phyloP scores from a whole-genome alignment of 352 stramenopile species.

The Thalassiosira exigua region DNA sequence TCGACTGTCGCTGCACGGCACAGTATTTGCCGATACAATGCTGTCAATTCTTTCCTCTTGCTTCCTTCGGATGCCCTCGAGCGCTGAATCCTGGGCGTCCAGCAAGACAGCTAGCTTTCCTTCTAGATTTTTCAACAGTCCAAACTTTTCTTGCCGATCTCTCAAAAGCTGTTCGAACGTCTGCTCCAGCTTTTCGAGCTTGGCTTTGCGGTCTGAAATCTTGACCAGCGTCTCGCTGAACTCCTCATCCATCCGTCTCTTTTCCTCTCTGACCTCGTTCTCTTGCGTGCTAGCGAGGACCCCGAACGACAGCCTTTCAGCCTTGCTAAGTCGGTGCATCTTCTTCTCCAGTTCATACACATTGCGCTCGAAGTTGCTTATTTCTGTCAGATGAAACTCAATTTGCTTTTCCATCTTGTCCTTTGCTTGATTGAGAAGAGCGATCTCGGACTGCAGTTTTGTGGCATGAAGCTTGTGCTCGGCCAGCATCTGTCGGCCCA shows the following conservation, averaged over 20 bases:
- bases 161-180: constrained; percentile 89
- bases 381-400: constrained; percentile 90
- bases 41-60: constrained; percentile 72
- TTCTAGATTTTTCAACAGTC: constrained; percentile 92
- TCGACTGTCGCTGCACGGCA: constrained; percentile 5
- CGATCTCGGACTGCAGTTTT: constrained; percentile 93
- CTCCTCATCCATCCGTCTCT: constrained; percentile 90
- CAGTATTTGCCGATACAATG: not conserved
- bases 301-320: constrained; percentile 78
- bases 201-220: constrained; percentile 92
- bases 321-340: constrained; percentile 91
- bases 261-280: constrained; percentile 82
- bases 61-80: constrained; percentile 83
- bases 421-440: constrained; percentile 91
- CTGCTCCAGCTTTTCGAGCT: constrained; percentile 88
- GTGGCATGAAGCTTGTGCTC: constrained; percentile 95
- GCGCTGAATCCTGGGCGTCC: constrained; percentile 93
- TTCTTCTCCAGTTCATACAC: constrained; percentile 91
- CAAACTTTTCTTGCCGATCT: constrained; percentile 90
- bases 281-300: constrained; percentile 27
- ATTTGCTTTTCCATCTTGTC: constrained; percentile 88
- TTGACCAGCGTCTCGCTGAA: constrained; percentile 93
- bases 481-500: constrained; percentile 94
- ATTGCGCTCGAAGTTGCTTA: constrained; percentile 93
- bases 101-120: constrained; percentile 93